phyloP scores from a whole-genome alignment of 371 early-diverging fungal species.

The Mortierella sp. region DNA sequence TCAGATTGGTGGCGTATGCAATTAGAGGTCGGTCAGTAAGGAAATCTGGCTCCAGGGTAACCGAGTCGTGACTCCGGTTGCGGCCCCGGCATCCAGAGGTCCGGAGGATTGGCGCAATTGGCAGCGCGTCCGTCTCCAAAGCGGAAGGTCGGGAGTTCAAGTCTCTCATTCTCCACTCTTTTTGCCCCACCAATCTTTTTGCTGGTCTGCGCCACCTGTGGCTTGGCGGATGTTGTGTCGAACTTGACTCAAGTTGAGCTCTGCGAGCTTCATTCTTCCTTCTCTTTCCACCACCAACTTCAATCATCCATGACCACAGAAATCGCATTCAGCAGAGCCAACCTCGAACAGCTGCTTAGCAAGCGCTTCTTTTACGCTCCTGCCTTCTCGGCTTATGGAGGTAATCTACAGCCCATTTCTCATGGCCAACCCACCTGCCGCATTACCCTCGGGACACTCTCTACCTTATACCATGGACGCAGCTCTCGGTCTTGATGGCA shows the following conservation, averaged over 20 bases:
- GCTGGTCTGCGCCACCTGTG: not conserved
- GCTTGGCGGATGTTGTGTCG: no score
- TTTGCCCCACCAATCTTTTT: slow-evolving; percentile 26
- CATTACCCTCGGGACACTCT: not conserved
- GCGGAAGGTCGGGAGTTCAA: slow-evolving; percentile 77
- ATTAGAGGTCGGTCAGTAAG: no score
- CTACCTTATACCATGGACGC: no score
- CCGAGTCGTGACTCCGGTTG: no score
- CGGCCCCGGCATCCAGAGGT: no score
- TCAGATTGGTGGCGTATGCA: no score
- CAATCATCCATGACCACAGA: slow-evolving; percentile 27
- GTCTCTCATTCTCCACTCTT: slow-evolving; percentile 62
- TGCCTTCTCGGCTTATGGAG: slow-evolving; percentile 94
- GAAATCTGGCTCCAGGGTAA: no score
- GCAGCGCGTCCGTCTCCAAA: slow-evolving; percentile 77
- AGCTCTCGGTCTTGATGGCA: not conserved
- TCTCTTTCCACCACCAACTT: slow-evolving; percentile 4
- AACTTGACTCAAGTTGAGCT: no score
- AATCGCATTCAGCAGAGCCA: slow-evolving; percentile 64
- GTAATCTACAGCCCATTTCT: slow-evolving; percentile 56
- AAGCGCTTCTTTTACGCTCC: slow-evolving; percentile 98
- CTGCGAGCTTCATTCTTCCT: not conserved
- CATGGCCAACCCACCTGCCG: not conserved
- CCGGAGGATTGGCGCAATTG: slow-evolving; percentile 67
- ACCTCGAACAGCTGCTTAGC: slow-evolving; percentile 78